Evolutionary conservation across 257 asterid genomes (phyloP).

Genomic region (Cruciata laevipes): DNA sequence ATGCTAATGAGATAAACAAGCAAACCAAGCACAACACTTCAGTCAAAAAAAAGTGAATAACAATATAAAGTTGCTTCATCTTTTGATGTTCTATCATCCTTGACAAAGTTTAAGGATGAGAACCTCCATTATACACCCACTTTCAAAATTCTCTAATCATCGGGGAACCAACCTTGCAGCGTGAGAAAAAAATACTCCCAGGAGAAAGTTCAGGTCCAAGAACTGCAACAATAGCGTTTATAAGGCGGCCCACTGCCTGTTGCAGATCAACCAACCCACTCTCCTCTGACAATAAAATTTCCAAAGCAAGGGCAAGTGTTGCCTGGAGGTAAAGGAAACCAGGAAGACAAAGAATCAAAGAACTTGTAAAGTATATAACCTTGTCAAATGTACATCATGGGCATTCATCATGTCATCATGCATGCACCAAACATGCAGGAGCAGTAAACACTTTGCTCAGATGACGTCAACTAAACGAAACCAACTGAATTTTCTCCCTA

Average conservation of each 20-base stretch:
- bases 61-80: neutral
- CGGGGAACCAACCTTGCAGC: slow-evolving; percentile 72
- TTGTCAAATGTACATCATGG: neutral
- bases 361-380: neutral
- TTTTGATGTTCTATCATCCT: neutral
- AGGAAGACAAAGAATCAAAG: neutral
- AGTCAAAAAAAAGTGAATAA: slow-evolving; percentile 9
- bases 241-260: slow-evolving; percentile 90
- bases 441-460: neutral
- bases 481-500: neutral
- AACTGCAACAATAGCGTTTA: slow-evolving; percentile 94
- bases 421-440: neutral
- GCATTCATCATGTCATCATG: neutral
- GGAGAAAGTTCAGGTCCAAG: slow-evolving; percentile 99
- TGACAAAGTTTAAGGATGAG: neutral
- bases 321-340: slow-evolving; percentile 44
- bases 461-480: neutral
- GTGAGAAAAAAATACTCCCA: slow-evolving; percentile 91
- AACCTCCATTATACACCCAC: slow-evolving; percentile 8
- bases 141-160: slow-evolving; percentile 20
- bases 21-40: slow-evolving; percentile 14
- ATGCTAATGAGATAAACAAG: slow-evolving; percentile 26
- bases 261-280: slow-evolving; percentile 91
- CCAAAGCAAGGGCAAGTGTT: slow-evolving; percentile 89
- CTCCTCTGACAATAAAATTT: slow-evolving; percentile 84